Percentiles rank a stretch among this genome's conserved stretches.
phyloP scores from a whole-genome alignment of 768 basidiomycete species.

The Trichaptum fuscoviolaceum region DNA sequence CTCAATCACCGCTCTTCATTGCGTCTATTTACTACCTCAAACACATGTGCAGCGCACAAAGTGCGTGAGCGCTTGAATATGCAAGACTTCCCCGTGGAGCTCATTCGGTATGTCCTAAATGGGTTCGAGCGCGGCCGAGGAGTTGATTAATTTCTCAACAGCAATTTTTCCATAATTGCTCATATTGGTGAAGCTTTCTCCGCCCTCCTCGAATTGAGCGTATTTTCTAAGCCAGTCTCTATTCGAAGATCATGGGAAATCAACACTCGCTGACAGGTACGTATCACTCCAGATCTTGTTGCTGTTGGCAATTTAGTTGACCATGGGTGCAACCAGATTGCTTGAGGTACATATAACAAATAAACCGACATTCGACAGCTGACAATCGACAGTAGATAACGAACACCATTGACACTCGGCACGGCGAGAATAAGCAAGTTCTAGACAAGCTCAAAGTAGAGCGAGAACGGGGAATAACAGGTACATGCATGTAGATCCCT shows the following conservation, averaged over 20 bases:
- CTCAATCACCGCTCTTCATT: background rate
- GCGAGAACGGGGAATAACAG: constrained; percentile 93
- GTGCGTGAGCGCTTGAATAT: constrained; percentile 31
- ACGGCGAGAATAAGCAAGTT: constrained; percentile 76
- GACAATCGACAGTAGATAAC: constrained; percentile 54
- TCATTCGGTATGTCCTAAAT: constrained; percentile 49
- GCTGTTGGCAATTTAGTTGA: constrained; percentile 8
- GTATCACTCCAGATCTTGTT: constrained; percentile 1
- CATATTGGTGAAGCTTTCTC: constrained; percentile 65
- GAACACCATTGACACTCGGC: constrained; percentile 67
- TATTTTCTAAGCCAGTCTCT: constrained; percentile 3
- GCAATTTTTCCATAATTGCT: constrained; percentile 95
- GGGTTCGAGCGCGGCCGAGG: background rate
- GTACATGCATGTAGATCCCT: constrained; percentile 31
- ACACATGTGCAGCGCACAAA: background rate
- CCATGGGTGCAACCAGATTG: constrained; percentile 38
- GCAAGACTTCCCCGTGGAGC: constrained; percentile 61
- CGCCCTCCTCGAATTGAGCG: constrained; percentile 4
- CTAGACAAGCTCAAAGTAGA: constrained; percentile 96
- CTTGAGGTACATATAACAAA: constrained; percentile 51
- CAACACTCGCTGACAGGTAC: constrained; percentile 83
- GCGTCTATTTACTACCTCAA: background rate
- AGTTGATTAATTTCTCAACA: constrained; percentile 21
- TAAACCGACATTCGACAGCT: background rate
- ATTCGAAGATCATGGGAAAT: constrained; percentile 86